Evolutionary conservation across 2,329 filamentous ascomycete species (phyloP).

Genomic region (Dactylellina haptotyla): DNA sequence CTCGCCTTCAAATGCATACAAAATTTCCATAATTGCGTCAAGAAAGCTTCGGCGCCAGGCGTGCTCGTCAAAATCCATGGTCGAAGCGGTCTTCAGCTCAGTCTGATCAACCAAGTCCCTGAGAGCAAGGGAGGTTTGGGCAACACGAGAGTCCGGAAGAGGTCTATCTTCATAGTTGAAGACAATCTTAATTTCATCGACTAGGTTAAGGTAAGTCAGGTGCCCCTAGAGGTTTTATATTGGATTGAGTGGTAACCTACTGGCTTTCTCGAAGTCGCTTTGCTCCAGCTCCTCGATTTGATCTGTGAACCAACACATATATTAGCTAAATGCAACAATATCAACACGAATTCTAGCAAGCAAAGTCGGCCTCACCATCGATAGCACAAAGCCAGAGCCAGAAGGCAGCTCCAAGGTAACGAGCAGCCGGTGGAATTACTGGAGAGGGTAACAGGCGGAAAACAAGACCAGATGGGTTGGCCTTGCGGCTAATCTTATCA

Average conservation of each 20-base stretch:
- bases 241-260: slow-evolving; percentile 20
- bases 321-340: slow-evolving; percentile 44
- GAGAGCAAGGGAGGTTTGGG: slow-evolving; percentile 55
- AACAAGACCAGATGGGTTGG: slow-evolving; percentile 56
- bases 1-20: slow-evolving; percentile 56
- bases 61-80: slow-evolving; percentile 16
- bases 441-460: slow-evolving; percentile 56
- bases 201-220: slow-evolving; percentile 1
- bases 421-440: slow-evolving; percentile 54
- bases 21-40: slow-evolving; percentile 56
- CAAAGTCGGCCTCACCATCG: slow-evolving; percentile 49
- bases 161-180: slow-evolving; percentile 51
- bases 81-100: slow-evolving; percentile 8
- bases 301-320: slow-evolving; percentile 35
- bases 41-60: slow-evolving; percentile 56
- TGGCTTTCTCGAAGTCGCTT: slow-evolving; percentile 40
- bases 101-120: slow-evolving; percentile 55
- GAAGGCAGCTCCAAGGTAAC: slow-evolving; percentile 55
- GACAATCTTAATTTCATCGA: slow-evolving; percentile 29
- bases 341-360: slow-evolving; percentile 1
- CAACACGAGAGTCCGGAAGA: slow-evolving; percentile 43
- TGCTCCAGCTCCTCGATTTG: slow-evolving; percentile 50
- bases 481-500: slow-evolving; percentile 56
- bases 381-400: slow-evolving; percentile 58
- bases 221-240: background rate